Base-by-base conservation (phyloP, 768 basidiomycete species). In the Lepiota venenata region DNA sequence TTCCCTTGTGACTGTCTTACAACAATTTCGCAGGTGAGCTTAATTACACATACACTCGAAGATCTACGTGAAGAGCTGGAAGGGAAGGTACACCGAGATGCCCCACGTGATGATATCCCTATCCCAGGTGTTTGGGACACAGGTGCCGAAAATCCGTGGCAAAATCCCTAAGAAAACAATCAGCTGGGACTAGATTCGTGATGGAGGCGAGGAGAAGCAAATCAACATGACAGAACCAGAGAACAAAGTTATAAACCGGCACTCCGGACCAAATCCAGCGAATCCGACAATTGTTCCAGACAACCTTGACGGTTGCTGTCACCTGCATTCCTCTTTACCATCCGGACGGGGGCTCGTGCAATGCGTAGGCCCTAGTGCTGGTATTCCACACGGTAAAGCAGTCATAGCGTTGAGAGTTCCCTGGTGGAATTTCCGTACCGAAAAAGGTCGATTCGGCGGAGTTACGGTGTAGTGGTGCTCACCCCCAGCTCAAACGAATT, bases 71-170 rank as follows among this genome's bases (percentile, higher is more conserved):
- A 32, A 32, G 6, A 11, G 6, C 10, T 11, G 6, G 32, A 32
- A 32, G n/a, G n/a, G n/a, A n/a, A n/a, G n/a, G n/a, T n/a, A n/a
- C n/a, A n/a, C n/a, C n/a, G 27, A 29, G 32, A 45, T 8, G 27
- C 8, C 22, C 43, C 43, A 45, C 43, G 43, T 45, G 43, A 44
- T 22, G 21, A 25, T 20, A 20, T 40, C 39, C 39, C 20, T 14
- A 20, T 40, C 20, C 39, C 15, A 20, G 39, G 20, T 40, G 20
- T 7, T n/a, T n/a, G 20, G n/a, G n/a, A 16, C n/a, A 47, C 20
- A 47, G 32, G 46, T 47, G 32, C 46, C 46, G 46, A 47, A 32
- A 47, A 47, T 47, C 46, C 46, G 35, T 47, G 46, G 32, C 46
- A 47, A 47, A 46, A 20, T 36, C 32, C 27, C 12, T 25, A 18